phyloP scores from a whole-genome alignment of 352 stramenopile species.

The Lagenidium sp. region DNA sequence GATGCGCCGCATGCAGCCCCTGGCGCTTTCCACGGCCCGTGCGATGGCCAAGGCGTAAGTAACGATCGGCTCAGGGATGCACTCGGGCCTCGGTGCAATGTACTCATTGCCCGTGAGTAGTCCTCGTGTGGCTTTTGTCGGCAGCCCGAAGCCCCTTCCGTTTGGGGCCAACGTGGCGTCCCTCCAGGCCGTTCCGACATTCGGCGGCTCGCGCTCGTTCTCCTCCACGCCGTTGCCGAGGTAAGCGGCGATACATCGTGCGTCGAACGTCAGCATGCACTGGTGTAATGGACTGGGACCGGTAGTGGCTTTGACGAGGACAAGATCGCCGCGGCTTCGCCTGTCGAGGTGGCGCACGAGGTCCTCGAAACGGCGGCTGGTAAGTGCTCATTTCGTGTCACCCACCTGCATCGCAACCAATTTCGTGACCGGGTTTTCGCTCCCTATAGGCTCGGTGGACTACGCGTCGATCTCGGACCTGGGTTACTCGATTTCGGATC shows the following conservation, averaged over 20 bases:
- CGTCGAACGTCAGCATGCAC: no score
- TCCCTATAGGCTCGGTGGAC: slow-evolving; percentile 31
- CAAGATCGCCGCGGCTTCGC: slow-evolving; percentile 29
- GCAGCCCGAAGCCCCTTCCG: slow-evolving; percentile 15
- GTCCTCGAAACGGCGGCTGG: slow-evolving; percentile 32
- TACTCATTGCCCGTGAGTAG: slow-evolving; percentile 2
- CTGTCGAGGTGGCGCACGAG: slow-evolving; percentile 32
- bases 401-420: no score
- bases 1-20: slow-evolving; percentile 55
- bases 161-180: slow-evolving; percentile 33
- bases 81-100: no score
- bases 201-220: slow-evolving; percentile 39
- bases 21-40: slow-evolving; percentile 15
- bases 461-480: slow-evolving; percentile 49
- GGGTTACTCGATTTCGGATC: slow-evolving; percentile 59
- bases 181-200: slow-evolving; percentile 37
- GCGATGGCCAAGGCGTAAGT: neutral
- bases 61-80: neutral
- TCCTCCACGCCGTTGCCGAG: slow-evolving; percentile 38
- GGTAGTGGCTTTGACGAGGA: slow-evolving; percentile 31
- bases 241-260: no score
- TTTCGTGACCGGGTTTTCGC: no score
- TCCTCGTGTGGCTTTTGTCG: slow-evolving; percentile 14
- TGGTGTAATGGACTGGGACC: no score
- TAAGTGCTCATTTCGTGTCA: no score